phyloP scores from a whole-genome alignment of 75 land plant genomes.

The Cunninghamia lanceolata region DNA sequence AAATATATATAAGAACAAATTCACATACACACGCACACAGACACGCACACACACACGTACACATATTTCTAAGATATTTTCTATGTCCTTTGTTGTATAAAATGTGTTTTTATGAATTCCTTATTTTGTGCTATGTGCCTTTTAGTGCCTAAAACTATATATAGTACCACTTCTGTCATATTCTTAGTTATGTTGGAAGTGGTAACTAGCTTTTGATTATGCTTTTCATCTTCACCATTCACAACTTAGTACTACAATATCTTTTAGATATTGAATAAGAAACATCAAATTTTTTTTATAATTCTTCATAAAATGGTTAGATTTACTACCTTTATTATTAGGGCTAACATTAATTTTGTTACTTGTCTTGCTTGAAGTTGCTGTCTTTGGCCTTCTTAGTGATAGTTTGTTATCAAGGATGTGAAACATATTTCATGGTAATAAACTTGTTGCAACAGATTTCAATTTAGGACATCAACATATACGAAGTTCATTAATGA shows the following conservation, averaged over 20 bases:
- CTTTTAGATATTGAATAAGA: background rate
- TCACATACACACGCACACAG: too few species aligned
- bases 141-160: background rate
- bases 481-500: background rate
- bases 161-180: too few species aligned
- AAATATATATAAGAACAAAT: too few species aligned
- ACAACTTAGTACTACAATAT: background rate
- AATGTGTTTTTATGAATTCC: background rate
- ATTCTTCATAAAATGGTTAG: background rate
- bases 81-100: background rate
- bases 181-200: background rate
- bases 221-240: background rate
- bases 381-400: background rate
- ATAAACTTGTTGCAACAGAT: background rate
- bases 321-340: background rate
- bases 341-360: background rate
- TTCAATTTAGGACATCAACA: background rate
- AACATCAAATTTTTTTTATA: background rate
- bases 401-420: background rate
- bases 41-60: too few species aligned
- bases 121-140: background rate
- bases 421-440: background rate
- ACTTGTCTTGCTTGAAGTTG: background rate
- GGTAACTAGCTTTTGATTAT: background rate
- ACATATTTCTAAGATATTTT: background rate